Percentiles rank a stretch among this genome's conserved stretches.
Evolutionary conservation across 192 early-diverging fungal species (phyloP).

Genomic region (Mortierella claussenii): DNA sequence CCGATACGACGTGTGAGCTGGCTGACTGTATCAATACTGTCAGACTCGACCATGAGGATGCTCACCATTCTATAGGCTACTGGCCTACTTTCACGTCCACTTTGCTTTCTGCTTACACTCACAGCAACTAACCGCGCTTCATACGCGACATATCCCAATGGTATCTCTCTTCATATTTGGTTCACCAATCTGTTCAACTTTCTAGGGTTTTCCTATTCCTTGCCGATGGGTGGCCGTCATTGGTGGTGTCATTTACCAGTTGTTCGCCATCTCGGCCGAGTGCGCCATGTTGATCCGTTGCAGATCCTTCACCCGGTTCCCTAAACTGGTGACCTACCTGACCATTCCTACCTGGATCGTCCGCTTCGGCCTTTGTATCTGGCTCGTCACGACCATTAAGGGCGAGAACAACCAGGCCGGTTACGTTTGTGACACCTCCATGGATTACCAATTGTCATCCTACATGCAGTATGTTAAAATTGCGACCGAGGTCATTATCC

Average conservation of each 20-base stretch:
- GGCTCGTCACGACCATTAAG: constrained; percentile 38
- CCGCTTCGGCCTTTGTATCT: constrained; percentile 39
- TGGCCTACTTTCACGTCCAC: too few relatives aligned
- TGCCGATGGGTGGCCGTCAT: constrained; percentile 43
- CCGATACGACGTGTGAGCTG: too few relatives aligned
- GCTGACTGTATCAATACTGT: too few relatives aligned
- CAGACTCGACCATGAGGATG: too few relatives aligned
- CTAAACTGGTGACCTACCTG: constrained; percentile 31
- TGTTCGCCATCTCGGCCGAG: constrained; percentile 50
- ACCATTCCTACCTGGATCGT: constrained; percentile 46
- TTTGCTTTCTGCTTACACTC: too few relatives aligned
- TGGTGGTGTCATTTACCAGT: constrained; percentile 49
- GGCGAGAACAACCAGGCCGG: constrained; percentile 20
- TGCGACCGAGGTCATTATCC: constrained; percentile 47
- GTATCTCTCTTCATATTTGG: too few relatives aligned
- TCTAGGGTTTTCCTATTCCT: constrained; percentile 40
- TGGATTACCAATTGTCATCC: constrained; percentile 29
- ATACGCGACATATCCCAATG: too few relatives aligned
- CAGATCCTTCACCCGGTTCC: constrained; percentile 40
- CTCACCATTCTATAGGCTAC: too few relatives aligned
- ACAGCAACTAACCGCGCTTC: too few relatives aligned
- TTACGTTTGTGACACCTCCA: constrained; percentile 17
- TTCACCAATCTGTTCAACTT: too few relatives aligned
- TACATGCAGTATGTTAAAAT: constrained; percentile 51
- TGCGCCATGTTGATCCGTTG: constrained; percentile 50